Conservation (phyloP, 2,329 filamentous ascomycete genomes). For the Clarireedia sp. region DNA sequence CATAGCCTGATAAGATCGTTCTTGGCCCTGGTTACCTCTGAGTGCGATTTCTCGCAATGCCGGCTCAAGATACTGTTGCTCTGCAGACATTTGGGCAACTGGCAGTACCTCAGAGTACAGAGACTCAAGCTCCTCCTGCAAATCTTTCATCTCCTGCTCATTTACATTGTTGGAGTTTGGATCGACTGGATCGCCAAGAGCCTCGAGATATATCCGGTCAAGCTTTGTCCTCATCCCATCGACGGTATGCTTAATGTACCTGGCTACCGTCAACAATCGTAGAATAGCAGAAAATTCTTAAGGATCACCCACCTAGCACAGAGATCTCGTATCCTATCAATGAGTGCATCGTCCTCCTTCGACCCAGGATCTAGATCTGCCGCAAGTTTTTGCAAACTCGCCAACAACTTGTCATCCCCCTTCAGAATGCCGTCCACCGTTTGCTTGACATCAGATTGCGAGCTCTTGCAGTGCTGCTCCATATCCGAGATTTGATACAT, state of each 20-base stretch:
- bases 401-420: conserved; percentile 58
- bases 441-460: conserved; percentile 39
- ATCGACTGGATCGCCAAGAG: conserved; percentile 29
- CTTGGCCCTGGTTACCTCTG: conserved; percentile 37
- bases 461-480: conserved; percentile 42
- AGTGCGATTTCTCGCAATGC: conserved; percentile 41
- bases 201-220: conserved; percentile 48
- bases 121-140: conserved; percentile 60
- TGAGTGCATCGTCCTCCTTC: conserved; percentile 42
- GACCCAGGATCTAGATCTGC: conserved; percentile 49
- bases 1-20: conserved; percentile 39
- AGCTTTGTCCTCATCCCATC: conserved; percentile 46
- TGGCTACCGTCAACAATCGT: conserved; percentile 20
- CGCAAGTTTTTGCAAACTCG: conserved; percentile 58
- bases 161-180: conserved; percentile 11
- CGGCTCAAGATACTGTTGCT: conserved; percentile 58
- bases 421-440: conserved; percentile 43
- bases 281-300: neutral
- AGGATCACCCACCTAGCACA: conserved; percentile 40
- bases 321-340: conserved; percentile 50
- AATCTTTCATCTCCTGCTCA: conserved; percentile 36
- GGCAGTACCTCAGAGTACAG: conserved; percentile 62
- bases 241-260: conserved; percentile 49
- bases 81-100: conserved; percentile 62
- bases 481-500: conserved; percentile 40